A percentile compares a stretch with the other conserved stretches of the same genome.
Conservation (phyloP, 306 rosid species). For the Vicia villosa region DNA sequence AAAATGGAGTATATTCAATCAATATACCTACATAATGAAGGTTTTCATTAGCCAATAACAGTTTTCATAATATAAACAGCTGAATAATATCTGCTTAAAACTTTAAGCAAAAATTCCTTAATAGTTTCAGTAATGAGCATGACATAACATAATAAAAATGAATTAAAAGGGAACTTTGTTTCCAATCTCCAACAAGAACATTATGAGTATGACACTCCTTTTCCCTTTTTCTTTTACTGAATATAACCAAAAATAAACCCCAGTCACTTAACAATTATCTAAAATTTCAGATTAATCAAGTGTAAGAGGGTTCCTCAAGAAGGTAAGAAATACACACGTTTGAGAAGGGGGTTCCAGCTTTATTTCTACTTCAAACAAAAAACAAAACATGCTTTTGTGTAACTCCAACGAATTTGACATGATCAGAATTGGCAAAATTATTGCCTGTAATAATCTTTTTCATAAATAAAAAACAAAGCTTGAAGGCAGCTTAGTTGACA, state of each 20-base stretch:
- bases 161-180: not conserved
- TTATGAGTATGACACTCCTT: not conserved
- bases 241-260: constrained; percentile 22
- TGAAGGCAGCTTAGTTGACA: constrained; percentile 68
- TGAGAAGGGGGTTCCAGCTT: constrained; percentile 41
- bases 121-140: not conserved
- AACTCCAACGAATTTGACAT: constrained; percentile 55
- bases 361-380: constrained; percentile 58
- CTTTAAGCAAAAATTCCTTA: not conserved
- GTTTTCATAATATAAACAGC: too few relatives aligned
- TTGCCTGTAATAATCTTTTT: constrained; percentile 53
- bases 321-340: constrained; percentile 42
- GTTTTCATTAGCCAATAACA: too few relatives aligned
- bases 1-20: too few relatives aligned
- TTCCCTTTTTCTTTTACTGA: not conserved
- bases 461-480: constrained; percentile 41
- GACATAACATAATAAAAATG: not conserved
- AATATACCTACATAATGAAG: too few relatives aligned
- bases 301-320: constrained; percentile 15
- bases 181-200: constrained; percentile 15
- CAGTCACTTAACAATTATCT: constrained; percentile 27
- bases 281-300: not conserved
- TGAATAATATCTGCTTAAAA: not conserved
- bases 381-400: constrained; percentile 48
- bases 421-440: constrained; percentile 57